Base-by-base conservation (phyloP, 2,329 filamentous ascomycete genomes). In the Knufia fluminis region DNA sequence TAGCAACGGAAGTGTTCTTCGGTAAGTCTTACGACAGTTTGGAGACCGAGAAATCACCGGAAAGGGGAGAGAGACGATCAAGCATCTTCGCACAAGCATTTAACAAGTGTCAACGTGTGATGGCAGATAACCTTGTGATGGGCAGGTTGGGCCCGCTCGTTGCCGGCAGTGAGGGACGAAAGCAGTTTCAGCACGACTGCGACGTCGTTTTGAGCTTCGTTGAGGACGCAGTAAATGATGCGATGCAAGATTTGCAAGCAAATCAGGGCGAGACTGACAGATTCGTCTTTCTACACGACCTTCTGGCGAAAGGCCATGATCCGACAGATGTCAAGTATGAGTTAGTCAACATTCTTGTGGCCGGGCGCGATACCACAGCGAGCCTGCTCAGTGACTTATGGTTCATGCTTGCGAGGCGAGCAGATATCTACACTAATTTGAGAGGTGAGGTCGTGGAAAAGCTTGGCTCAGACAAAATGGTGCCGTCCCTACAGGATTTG, bases 351-450 rank as follows among this genome's bases (percentile, higher is more conserved):
- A 70, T 77, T 51, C 64, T 77, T 14, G 64, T 76, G 10, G 74
- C 74, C 2, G 73, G 73, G 14, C 68, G 73, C 12, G 75, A 78
- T 56, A 77, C 75, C 1, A 78, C 73, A 2, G 73, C 69, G 10
- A 64, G 64, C 7, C 54, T 68, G 8, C 62, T 72, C 6, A 64
- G 69, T 42, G 72, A 66, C 42, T 65, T 69, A 0, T 72, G 77
- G 41, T 70, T 69, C 50, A 71, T 70, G 54, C 61, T 74, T 2
- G 68, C 70, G 24, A 66, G 64, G 32, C 54, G 71, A 41, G 64
- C 64, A 3, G 43, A 58, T 3, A 61, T 66, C 6, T 70, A 60
- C 52, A 50, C 48, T 16, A 53, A 53, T 24, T 43, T 53, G 23
- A 42, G 52, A 26, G 45, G 55, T 38, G 52, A 56, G 22, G 57